phyloP scores from a whole-genome alignment of 2,329 filamentous ascomycete species.

The Neonectria ditissima region DNA sequence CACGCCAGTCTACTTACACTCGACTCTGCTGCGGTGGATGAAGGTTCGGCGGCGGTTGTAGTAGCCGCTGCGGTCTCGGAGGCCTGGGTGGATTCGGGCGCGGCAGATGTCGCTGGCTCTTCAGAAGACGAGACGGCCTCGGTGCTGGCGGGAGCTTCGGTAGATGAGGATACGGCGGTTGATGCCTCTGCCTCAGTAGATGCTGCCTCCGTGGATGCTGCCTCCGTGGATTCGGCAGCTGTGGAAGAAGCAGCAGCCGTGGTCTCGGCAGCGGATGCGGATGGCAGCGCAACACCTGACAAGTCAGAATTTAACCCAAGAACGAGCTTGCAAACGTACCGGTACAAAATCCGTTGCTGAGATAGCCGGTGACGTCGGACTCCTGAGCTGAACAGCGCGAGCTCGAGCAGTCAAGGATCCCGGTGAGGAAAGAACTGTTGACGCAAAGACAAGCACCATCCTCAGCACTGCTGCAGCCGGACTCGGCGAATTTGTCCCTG shows the following conservation, averaged over 20 bases:
- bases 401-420: conserved; percentile 56
- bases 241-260: conserved; percentile 5
- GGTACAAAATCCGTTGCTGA: conserved; percentile 39
- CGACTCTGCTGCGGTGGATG: conserved; percentile 21
- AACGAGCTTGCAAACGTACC: conserved; percentile 31
- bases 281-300: conserved; percentile 28
- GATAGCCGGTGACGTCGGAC: conserved; percentile 34
- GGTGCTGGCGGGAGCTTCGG: conserved; percentile 16
- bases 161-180: conserved; percentile 14
- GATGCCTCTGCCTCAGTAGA: conserved; percentile 23
- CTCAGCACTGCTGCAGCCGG: conserved; percentile 45
- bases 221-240: conserved; percentile 21
- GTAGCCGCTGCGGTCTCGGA: conserved; percentile 13
- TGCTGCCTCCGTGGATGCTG: not conserved
- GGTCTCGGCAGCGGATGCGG: conserved; percentile 17
- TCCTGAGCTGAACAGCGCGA: conserved; percentile 42
- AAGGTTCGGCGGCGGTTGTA: conserved; percentile 10
- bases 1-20: conserved; percentile 31
- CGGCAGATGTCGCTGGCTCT: conserved; percentile 17
- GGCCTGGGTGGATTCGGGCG: conserved; percentile 22
- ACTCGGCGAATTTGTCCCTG: conserved; percentile 24
- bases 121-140: conserved; percentile 13
- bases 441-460: conserved; percentile 56
- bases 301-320: conserved; percentile 22
- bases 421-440: conserved; percentile 49